These are phyloP conservation scores for Lentinus tigrinus DNA, from an alignment of 768 basidiomycete genomes.

Conservation along the genomic window DNA sequence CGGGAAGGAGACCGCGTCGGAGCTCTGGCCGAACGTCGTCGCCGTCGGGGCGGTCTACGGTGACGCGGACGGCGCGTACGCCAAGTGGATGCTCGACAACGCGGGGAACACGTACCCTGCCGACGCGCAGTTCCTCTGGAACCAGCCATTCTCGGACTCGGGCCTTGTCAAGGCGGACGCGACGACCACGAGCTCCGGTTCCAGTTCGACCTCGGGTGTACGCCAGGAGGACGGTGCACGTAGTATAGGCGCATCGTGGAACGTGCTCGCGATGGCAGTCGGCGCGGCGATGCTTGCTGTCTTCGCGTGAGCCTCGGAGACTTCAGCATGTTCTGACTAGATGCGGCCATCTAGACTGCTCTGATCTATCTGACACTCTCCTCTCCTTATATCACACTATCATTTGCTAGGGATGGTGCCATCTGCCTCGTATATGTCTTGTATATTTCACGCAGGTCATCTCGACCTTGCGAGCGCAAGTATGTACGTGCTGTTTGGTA, in stretches of 20 bases:
- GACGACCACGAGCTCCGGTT: background rate
- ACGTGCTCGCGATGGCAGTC: background rate
- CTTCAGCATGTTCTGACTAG: too few species aligned
- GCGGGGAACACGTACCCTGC: slow-evolving; percentile 37
- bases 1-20: slow-evolving; percentile 36
- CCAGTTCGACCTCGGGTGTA: background rate
- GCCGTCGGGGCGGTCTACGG: slow-evolving; percentile 57
- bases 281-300: background rate
- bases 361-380: background rate
- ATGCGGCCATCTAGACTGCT: too few species aligned
- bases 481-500: too few species aligned
- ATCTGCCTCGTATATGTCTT: too few species aligned
- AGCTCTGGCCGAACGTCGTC: slow-evolving; percentile 58
- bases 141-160: slow-evolving; percentile 48
- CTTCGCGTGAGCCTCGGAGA: background rate
- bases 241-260: background rate
- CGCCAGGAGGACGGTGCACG: background rate
- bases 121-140: slow-evolving; percentile 53
- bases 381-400: too few species aligned
- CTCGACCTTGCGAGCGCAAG: too few species aligned
- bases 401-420: too few species aligned
- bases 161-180: slow-evolving; percentile 17
- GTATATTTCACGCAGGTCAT: too few species aligned
- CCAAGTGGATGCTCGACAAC: slow-evolving; percentile 40
- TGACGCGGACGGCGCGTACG: slow-evolving; percentile 59